Evolutionary conservation across 1,139 yeast species (phyloP).

Genomic region (Spathaspora sp.): DNA sequence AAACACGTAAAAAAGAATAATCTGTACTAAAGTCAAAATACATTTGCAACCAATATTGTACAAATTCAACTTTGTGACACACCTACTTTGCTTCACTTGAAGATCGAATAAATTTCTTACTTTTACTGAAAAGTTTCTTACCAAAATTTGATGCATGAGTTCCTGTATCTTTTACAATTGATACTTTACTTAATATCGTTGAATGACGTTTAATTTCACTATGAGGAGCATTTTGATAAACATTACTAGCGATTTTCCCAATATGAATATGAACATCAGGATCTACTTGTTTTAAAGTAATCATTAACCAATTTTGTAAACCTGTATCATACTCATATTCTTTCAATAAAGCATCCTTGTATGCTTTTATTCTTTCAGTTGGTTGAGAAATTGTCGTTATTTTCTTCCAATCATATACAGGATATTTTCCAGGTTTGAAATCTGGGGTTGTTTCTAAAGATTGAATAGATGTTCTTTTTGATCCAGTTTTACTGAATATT

Average conservation of each 20-base stretch:
- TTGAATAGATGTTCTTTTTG: not conserved
- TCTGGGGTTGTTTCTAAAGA: not conserved
- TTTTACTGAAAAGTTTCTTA: slow-evolving; percentile 40
- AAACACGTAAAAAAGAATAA: too few relatives aligned
- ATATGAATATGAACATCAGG: slow-evolving; percentile 38
- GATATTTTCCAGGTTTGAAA: slow-evolving; percentile 20
- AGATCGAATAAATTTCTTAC: slow-evolving; percentile 37
- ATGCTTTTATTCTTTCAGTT: slow-evolving; percentile 37
- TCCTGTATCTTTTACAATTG: slow-evolving; percentile 45
- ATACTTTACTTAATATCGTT: slow-evolving; percentile 42
- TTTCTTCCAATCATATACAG: slow-evolving; percentile 44
- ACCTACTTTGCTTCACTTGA: not conserved
- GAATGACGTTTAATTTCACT: slow-evolving; percentile 44
- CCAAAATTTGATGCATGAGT: slow-evolving; percentile 44
- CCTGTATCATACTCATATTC: slow-evolving; percentile 48
- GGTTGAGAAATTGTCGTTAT: slow-evolving; percentile 47
- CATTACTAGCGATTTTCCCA: slow-evolving; percentile 46
- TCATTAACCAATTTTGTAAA: slow-evolving; percentile 46
- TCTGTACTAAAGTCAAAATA: too few relatives aligned
- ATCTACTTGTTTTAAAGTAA: slow-evolving; percentile 34
- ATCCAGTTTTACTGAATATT: not conserved
- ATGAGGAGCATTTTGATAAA: slow-evolving; percentile 49
- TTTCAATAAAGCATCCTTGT: slow-evolving; percentile 40
- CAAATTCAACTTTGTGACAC: not conserved
- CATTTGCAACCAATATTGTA: too few relatives aligned